These are phyloP conservation scores for Monoraphidium neglectum DNA, from an alignment of 139 green algal genomes.

Conservation along the genomic window DNA sequence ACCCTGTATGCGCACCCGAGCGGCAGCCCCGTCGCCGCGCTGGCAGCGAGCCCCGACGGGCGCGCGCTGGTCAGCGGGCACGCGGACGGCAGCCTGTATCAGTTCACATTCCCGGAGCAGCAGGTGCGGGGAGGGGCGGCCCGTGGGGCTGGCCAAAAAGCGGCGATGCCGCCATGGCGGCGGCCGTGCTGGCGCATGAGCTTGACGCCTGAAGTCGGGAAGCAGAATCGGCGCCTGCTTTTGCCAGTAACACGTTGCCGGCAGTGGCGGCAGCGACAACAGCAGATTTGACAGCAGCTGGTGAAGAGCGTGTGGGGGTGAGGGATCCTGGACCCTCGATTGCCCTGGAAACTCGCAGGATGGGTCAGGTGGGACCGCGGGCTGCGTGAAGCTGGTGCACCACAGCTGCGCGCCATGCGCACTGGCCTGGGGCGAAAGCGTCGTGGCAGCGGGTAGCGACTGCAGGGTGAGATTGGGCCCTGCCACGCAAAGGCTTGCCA, in stretches of 20 bases:
- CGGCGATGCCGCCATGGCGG: too few relatives aligned
- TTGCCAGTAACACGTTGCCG: not conserved
- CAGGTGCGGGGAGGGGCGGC: constrained; percentile 32
- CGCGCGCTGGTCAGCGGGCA: constrained; percentile 66
- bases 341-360: constrained; percentile 2
- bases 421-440: constrained; percentile 64
- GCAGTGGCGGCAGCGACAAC: too few relatives aligned
- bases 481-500: too few relatives aligned
- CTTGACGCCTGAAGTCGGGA: too few relatives aligned
- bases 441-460: constrained; percentile 66
- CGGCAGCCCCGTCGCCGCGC: constrained; percentile 58
- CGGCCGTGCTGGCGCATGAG: too few relatives aligned
- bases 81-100: constrained; percentile 73
- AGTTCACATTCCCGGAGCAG: constrained; percentile 67
- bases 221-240: not conserved
- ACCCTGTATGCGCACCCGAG: constrained; percentile 76
- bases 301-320: too few relatives aligned
- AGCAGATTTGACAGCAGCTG: not conserved
- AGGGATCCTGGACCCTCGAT: too few relatives aligned
- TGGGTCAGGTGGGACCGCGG: constrained; percentile 13
- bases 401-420: constrained; percentile 70
- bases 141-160: too few relatives aligned
- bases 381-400: constrained; percentile 48
- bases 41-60: constrained; percentile 63
- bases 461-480: constrained; percentile 57